phyloP scores from a whole-genome alignment of 73 alveolate species.

The Paramecium tetraurelia region DNA sequence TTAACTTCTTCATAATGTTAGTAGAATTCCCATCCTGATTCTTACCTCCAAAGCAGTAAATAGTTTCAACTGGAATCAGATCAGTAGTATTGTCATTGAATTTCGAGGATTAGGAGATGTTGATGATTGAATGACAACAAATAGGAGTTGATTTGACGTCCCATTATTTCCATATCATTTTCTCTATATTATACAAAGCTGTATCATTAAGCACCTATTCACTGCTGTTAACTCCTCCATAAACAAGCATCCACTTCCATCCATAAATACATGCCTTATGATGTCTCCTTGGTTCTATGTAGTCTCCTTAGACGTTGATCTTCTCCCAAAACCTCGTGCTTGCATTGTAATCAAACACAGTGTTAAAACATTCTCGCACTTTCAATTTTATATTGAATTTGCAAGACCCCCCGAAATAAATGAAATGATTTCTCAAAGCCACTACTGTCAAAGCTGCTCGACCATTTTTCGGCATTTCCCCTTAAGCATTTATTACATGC shows the following conservation, averaged over 20 bases:
- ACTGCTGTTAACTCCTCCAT: constrained; percentile 34
- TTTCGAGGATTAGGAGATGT: not conserved
- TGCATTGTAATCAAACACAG: constrained; percentile 3
- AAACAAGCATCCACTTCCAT: constrained; percentile 28
- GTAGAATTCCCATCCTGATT: constrained; percentile 18
- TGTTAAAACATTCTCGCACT: constrained; percentile 17
- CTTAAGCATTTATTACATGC: not conserved
- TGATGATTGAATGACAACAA: constrained; percentile 10
- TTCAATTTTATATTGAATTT: constrained; percentile 9
- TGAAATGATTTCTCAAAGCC: not conserved
- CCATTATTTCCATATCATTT: constrained; percentile 25
- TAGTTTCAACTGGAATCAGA: not conserved
- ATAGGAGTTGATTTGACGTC: not conserved
- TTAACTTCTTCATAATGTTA: not conserved
- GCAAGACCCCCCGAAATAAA: constrained; percentile 32
- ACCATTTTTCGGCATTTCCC: constrained; percentile 33
- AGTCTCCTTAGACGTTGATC: not conserved
- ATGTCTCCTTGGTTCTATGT: constrained; percentile 50
- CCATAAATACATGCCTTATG: constrained; percentile 45
- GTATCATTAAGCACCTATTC: constrained; percentile 27
- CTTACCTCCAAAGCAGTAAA: constrained; percentile 21
- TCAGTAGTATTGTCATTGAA: not conserved
- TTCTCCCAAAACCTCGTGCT: not conserved
- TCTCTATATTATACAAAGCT: constrained; percentile 4
- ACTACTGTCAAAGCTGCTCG: constrained; percentile 2